Evolutionary conservation across 768 basidiomycete species (phyloP).

Genomic region (Mycena latifolia): DNA sequence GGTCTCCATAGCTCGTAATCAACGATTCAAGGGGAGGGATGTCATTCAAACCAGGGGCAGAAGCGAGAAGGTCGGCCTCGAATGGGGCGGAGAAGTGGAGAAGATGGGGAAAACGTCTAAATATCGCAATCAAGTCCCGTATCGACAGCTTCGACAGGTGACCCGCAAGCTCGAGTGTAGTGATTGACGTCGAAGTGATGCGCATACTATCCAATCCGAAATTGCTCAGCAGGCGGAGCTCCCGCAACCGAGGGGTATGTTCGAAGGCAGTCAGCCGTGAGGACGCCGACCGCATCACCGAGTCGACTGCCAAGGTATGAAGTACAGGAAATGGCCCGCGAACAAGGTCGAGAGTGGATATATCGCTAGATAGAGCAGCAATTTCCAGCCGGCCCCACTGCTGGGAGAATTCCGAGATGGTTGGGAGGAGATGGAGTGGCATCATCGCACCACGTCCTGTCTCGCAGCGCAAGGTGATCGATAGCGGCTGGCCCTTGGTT

Average conservation of each 20-base stretch:
- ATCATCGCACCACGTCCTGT: not conserved
- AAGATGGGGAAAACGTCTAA: slow-evolving; percentile 2
- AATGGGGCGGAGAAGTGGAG: not conserved
- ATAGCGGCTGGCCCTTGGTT: not conserved
- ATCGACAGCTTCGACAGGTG: too few species aligned
- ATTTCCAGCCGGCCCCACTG: not conserved
- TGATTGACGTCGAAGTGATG: too few species aligned
- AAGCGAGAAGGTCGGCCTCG: too few species aligned
- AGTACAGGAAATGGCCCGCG: not conserved
- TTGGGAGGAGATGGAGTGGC: not conserved
- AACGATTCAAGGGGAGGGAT: slow-evolving; percentile 13
- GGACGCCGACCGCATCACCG: too few species aligned
- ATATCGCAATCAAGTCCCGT: not conserved
- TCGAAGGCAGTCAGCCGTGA: not conserved
- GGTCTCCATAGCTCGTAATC: not conserved
- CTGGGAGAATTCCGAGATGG: not conserved
- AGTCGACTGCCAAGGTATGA: not conserved
- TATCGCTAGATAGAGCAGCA: not conserved
- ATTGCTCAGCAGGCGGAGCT: not conserved
- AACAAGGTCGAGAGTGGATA: not conserved
- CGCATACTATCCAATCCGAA: too few species aligned
- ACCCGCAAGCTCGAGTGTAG: too few species aligned
- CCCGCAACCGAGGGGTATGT: slow-evolving; percentile 1
- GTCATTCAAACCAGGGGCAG: too few species aligned
- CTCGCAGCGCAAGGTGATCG: not conserved